phyloP scores from a whole-genome alignment of 2,329 filamentous ascomycete genomes.

The Teratosphaeria pseudoeucalypti region DNA sequence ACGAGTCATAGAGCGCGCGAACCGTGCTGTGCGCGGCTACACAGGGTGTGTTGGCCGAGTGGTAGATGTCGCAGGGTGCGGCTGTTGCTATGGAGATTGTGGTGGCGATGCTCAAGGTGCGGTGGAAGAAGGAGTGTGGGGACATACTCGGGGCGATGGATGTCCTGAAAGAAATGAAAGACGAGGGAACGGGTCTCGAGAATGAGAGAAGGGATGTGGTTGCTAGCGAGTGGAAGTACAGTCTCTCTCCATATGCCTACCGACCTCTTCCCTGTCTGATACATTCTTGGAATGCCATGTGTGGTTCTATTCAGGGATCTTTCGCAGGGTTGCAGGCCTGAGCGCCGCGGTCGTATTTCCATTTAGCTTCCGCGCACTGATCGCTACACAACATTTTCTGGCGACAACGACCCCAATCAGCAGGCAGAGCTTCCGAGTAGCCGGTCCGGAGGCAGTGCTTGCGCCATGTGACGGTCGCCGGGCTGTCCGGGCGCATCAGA shows the following conservation, averaged over 20 bases:
- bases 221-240: background rate
- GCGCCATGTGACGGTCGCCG: background rate
- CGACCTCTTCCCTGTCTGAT: background rate
- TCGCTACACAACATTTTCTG: background rate
- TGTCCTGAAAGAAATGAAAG: background rate
- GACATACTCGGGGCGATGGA: background rate
- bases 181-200: background rate
- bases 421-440: background rate
- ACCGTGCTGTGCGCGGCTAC: slow-evolving; percentile 57
- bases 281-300: background rate
- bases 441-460: background rate
- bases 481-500: background rate
- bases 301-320: background rate
- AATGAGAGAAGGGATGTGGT: background rate
- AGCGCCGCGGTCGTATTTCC: background rate
- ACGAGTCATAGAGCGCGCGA: slow-evolving; percentile 48
- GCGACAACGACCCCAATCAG: background rate
- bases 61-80: slow-evolving; percentile 53
- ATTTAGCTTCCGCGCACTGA: background rate
- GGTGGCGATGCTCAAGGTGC: slow-evolving; percentile 28
- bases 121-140: background rate
- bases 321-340: background rate
- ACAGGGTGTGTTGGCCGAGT: slow-evolving; percentile 49
- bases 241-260: background rate
- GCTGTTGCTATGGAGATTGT: slow-evolving; percentile 36